Conservation (phyloP, 257 asterid species). For the Capsicum baccatum region DNA sequence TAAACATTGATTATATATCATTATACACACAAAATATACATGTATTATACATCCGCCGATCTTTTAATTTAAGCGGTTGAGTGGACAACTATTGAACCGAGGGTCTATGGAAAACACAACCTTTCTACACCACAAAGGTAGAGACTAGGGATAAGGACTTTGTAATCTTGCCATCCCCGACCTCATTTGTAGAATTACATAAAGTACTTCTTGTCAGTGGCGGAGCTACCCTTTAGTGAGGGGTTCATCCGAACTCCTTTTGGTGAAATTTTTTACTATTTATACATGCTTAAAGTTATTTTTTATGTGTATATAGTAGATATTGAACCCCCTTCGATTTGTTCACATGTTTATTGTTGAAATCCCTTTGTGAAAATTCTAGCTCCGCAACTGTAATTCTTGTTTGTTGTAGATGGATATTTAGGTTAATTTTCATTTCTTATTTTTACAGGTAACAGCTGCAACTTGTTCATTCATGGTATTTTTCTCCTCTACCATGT, state of each 20-base stretch:
- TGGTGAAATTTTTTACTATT: too few species aligned
- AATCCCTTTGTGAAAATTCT: too few species aligned
- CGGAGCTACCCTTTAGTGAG: too few species aligned
- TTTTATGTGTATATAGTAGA: too few species aligned
- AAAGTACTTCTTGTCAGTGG: too few species aligned
- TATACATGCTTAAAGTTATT: too few species aligned
- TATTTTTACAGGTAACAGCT: conserved; percentile 64
- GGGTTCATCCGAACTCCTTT: too few species aligned
- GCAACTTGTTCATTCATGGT: conserved; percentile 94
- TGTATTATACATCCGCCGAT: not conserved
- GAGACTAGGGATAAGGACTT: not conserved
- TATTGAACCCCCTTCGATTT: too few species aligned
- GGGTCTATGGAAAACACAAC: not conserved
- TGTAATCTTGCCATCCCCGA: not conserved
- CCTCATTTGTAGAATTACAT: too few species aligned
- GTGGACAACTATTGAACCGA: not conserved
- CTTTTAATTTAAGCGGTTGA: not conserved
- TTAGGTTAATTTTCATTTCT: not conserved
- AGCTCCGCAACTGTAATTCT: not conserved
- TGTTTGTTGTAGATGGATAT: not conserved
- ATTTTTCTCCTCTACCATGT: conserved; percentile 90
- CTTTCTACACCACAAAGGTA: not conserved
- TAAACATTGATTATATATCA: not conserved
- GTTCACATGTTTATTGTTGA: too few species aligned
- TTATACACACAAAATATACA: not conserved